Evolutionary conservation across 2,329 filamentous ascomycete genomes (phyloP).

Genomic region (Furcasterigmium sp.): DNA sequence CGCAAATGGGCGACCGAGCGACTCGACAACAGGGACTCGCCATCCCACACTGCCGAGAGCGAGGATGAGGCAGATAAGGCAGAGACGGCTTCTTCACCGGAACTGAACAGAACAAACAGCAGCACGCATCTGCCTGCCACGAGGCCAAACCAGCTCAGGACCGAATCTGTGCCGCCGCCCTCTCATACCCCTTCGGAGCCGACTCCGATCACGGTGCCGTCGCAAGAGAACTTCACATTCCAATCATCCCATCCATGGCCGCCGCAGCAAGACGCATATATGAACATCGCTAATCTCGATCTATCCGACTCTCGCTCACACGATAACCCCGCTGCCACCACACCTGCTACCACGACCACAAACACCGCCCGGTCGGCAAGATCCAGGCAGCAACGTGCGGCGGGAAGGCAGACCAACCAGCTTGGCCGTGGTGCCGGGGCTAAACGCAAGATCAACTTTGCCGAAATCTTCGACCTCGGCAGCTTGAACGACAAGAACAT

Average conservation of each 20-base stretch:
- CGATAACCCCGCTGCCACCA: conserved; percentile 26
- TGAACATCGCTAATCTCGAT: conserved; percentile 56
- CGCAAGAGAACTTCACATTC: conserved; percentile 63
- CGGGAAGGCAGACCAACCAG: conserved; percentile 22
- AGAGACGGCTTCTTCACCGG: conserved; percentile 55
- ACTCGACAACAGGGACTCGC: conserved; percentile 55
- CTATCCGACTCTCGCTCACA: conserved; percentile 46
- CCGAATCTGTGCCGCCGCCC: conserved; percentile 28
- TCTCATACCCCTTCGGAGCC: conserved; percentile 9
- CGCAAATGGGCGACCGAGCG: conserved; percentile 64
- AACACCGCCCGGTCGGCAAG: conserved; percentile 2
- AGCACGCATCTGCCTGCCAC: conserved; percentile 15
- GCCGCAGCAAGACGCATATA: conserved; percentile 50
- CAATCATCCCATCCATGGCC: conserved; percentile 54
- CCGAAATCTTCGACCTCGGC: conserved; percentile 70
- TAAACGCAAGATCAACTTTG: conserved; percentile 68
- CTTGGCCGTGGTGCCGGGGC: conserved; percentile 62
- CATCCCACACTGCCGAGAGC: conserved; percentile 53
- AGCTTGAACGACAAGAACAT: conserved; percentile 59
- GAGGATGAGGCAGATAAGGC: conserved; percentile 65
- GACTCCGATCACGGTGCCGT: conserved; percentile 39
- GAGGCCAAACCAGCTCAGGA: conserved; percentile 16
- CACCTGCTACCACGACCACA: conserved; percentile 16
- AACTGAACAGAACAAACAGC: conserved; percentile 42
- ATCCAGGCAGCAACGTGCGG: conserved; percentile 13